Evolutionary conservation across 1,139 yeast genomes (phyloP).

Genomic region (Arxiozyma slooffiae): DNA sequence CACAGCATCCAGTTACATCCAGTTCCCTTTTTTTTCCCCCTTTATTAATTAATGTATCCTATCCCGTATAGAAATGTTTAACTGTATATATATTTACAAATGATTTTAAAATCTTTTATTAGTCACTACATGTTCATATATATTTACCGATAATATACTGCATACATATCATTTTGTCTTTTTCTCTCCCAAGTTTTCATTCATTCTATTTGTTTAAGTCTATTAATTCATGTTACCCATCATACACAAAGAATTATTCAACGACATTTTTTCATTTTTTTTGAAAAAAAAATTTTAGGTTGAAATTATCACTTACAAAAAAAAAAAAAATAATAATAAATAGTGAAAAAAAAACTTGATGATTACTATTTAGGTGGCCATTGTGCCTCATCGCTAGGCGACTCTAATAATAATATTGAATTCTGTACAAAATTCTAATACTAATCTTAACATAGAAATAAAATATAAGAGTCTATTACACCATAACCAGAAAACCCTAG

Average conservation of each 20-base stretch:
- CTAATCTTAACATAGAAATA: no score
- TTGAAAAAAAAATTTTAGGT: background rate
- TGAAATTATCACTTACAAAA: background rate
- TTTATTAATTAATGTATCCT: background rate
- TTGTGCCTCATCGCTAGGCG: slow-evolving; percentile 12
- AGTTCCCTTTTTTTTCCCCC: no score
- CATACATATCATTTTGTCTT: no score
- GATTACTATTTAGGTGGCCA: slow-evolving; percentile 7
- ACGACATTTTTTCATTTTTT: no score
- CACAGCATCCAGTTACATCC: background rate
- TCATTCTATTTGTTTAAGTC: no score
- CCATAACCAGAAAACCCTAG: background rate
- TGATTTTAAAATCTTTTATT: no score
- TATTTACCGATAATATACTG: background rate
- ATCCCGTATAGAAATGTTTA: background rate
- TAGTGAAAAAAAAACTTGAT: no score
- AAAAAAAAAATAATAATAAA: no score
- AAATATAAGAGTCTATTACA: background rate
- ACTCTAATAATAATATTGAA: no score
- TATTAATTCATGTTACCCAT: background rate
- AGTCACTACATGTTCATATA: background rate
- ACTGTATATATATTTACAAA: no score
- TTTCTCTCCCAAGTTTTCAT: background rate
- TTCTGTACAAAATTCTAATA: no score
- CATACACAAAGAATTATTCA: no score